These are phyloP conservation scores for Mucor indicus DNA, from an alignment of 371 early-diverging fungal genomes.

Conservation along the genomic window DNA sequence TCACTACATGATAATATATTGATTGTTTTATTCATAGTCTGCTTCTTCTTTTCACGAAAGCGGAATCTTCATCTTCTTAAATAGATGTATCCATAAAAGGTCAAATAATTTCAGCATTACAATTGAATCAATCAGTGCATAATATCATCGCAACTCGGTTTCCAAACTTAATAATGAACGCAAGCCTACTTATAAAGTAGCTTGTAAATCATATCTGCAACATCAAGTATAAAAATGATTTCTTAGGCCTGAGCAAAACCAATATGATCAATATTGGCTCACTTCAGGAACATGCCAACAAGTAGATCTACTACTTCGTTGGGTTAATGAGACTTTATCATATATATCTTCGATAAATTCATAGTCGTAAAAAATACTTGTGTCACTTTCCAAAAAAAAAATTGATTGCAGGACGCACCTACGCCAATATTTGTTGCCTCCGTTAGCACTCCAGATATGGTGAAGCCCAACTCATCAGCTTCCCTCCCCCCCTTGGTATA, in stretches of 20 bases:
- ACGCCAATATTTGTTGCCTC: not conserved
- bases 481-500: too few relatives aligned
- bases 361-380: constrained; percentile 5
- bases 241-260: not conserved
- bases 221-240: too few relatives aligned
- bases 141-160: too few relatives aligned
- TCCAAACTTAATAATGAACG: too few relatives aligned
- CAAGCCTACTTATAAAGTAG: too few relatives aligned
- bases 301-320: constrained; percentile 1
- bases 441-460: too few relatives aligned
- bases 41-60: constrained; percentile 14
- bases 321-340: constrained; percentile 5
- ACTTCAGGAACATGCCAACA: constrained; percentile 5
- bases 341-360: constrained; percentile 6
- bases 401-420: constrained; percentile 3
- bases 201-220: too few relatives aligned
- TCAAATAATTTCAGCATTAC: too few relatives aligned
- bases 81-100: too few relatives aligned
- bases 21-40: too few relatives aligned
- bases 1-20: constrained; percentile 5
- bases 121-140: too few relatives aligned
- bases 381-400: constrained; percentile 5
- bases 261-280: constrained; percentile 6
- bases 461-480: too few relatives aligned
- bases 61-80: constrained; percentile 12